Percentiles rank a stretch among this genome's conserved stretches.
Evolutionary conservation across 2,329 filamentous ascomycete genomes (phyloP).

Genomic region (Leptoxyphium fumago): DNA sequence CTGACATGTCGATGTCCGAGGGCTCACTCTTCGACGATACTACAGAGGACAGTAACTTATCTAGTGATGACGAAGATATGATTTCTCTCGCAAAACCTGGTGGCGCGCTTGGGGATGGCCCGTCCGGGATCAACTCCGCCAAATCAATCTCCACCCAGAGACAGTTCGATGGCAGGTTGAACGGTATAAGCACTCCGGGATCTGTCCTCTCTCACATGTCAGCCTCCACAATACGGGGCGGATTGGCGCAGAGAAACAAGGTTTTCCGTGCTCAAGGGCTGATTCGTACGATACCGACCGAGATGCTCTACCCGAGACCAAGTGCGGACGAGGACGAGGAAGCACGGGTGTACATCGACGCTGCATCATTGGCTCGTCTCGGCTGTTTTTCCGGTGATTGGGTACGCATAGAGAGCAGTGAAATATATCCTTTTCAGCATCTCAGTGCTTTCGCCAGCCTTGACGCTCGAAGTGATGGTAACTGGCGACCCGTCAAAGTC

Average conservation of each 20-base stretch:
- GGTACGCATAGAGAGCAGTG: conserved; percentile 68
- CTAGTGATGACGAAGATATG: conserved; percentile 88
- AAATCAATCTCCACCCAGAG: conserved; percentile 70
- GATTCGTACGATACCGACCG: conserved; percentile 54
- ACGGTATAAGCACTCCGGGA: conserved; percentile 66
- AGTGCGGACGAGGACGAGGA: conserved; percentile 71
- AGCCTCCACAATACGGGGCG: conserved; percentile 62
- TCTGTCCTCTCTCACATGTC: conserved; percentile 86
- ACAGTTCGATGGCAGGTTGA: conserved; percentile 53
- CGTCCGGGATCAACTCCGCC: conserved; percentile 64
- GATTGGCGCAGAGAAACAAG: conserved; percentile 53
- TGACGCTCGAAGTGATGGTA: conserved; percentile 45
- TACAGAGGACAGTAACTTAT: conserved; percentile 59
- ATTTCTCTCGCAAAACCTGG: conserved; percentile 75
- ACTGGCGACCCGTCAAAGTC: conserved; percentile 74
- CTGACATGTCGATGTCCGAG: conserved; percentile 29
- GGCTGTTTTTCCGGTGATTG: conserved; percentile 97
- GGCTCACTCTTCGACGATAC: conserved; percentile 43
- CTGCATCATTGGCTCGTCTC: conserved; percentile 70
- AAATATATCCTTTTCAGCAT: conserved; percentile 56
- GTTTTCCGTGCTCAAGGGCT: conserved; percentile 75
- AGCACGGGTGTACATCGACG: conserved; percentile 78
- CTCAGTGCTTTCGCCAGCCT: conserved; percentile 55
- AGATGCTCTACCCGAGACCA: conserved; percentile 74
- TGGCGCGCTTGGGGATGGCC: conserved; percentile 48